Evolutionary conservation across 257 asterid species (phyloP).

Genomic region (Solanum virginianum): DNA sequence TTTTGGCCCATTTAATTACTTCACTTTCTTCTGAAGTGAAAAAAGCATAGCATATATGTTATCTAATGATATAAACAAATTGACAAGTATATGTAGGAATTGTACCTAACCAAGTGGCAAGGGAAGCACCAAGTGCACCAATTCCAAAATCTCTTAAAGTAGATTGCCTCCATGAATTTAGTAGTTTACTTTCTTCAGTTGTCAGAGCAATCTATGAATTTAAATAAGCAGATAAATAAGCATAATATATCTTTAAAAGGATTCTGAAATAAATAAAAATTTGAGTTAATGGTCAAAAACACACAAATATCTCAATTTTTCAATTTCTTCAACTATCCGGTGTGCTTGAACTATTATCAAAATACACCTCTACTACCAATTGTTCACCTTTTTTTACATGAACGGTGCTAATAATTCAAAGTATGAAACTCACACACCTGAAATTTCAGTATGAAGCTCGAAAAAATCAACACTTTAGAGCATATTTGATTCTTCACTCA

Average conservation of each 20-base stretch:
- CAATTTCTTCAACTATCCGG: too few relatives aligned
- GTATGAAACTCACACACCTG: neutral
- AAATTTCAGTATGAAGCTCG: neutral
- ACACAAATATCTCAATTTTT: neutral
- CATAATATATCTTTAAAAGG: neutral
- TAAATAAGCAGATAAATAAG: neutral
- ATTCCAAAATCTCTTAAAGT: constrained; percentile 21
- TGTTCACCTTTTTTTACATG: neutral
- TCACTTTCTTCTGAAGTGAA: neutral
- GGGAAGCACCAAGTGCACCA: constrained; percentile 28
- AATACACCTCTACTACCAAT: neutral
- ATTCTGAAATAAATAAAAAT: neutral
- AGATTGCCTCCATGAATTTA: constrained; percentile 20
- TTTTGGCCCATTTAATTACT: neutral
- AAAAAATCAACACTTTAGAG: neutral
- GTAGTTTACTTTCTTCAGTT: constrained; percentile 32
- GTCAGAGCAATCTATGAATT: constrained; percentile 34
- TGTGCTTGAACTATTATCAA: neutral
- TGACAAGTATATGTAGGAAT: neutral
- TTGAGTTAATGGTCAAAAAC: neutral
- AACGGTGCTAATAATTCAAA: neutral
- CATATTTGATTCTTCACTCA: neutral
- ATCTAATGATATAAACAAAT: neutral
- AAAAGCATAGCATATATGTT: neutral
- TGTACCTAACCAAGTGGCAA: constrained; percentile 54